Base-by-base conservation (phyloP, 352 stramenopile genomes). In the Pythium phragmitis region DNA sequence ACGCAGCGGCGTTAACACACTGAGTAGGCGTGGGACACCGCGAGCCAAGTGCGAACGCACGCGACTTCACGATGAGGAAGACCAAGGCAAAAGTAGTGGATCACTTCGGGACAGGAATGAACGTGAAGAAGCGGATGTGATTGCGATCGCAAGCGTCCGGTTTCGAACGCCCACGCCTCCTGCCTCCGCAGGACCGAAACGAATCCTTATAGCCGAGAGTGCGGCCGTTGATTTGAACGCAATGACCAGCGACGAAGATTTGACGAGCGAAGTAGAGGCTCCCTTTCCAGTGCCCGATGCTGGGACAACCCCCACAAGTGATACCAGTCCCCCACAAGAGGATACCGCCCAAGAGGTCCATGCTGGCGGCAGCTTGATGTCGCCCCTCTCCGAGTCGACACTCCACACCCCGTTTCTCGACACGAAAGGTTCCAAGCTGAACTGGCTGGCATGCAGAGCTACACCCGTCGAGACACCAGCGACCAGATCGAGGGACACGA, bases 131-230 rank as follows among this genome's bases (percentile, higher is more conserved):
- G 26, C 50, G 12, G 57, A 54, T 9, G 50, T 37, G 2, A 43
- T 48, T 6, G 57, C 63, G 7, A 42, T 43, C 4, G 43, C 58
- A 7, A 52, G 37, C 17, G 56, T 63, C 7, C 50, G 67, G 1
- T 67, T 67, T 37, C 48, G 48, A n/a, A 73, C 52, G 9, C 67
- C 67, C 1, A 60, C 60, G n/a, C 67, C 67, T 2, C 61, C 67
- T 16, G 67, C 60, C 6, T 69, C 67, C 23, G 61, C 67, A 1
- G 65, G 66, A 4, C 60, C 66, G 4, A 66, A 19, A 8, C 53
- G 56, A 13, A n/a, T 3, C 3, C 59, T 65, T 14, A 42, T 72
- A 17, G 34, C 8, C 11, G 39, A 39, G 19, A 37, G n/a, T 43
- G 43, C 30, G 39, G n/a, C 9, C 16, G 34, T 39, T 19, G 16